Evolutionary conservation across 371 early-diverging fungal species (phyloP).

Genomic region (Rhizopus sp.): DNA sequence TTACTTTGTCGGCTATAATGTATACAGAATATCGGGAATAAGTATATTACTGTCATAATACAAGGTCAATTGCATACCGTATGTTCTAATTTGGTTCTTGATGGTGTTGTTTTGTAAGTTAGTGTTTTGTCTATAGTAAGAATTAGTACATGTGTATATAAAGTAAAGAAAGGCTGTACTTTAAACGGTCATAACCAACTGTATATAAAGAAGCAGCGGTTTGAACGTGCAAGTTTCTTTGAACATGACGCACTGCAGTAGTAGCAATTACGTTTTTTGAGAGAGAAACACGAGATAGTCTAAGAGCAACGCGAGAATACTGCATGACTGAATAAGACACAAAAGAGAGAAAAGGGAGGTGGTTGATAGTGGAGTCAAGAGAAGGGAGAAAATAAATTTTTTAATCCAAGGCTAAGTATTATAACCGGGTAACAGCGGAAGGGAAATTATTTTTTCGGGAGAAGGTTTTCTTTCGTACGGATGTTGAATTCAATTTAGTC

Average conservation of each 20-base stretch:
- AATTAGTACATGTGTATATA: neutral
- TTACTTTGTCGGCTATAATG: conserved; percentile 67
- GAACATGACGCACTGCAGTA: conserved; percentile 23
- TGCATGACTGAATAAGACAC: conserved; percentile 23
- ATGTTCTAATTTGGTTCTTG: conserved; percentile 42
- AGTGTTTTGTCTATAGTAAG: conserved; percentile 17
- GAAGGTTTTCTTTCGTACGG: conserved; percentile 1
- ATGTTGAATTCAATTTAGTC: too few relatives aligned
- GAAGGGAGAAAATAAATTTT: conserved; percentile 4
- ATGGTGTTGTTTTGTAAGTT: conserved; percentile 16
- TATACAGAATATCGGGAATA: neutral
- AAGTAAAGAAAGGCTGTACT: conserved; percentile 20
- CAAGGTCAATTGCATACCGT: conserved; percentile 29
- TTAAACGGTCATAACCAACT: conserved; percentile 34
- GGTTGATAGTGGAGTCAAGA: neutral
- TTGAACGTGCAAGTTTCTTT: conserved; percentile 48
- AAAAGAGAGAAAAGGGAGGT: neutral
- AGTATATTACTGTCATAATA: neutral
- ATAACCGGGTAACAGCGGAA: conserved; percentile 21
- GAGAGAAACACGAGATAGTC: conserved; percentile 20
- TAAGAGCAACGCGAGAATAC: conserved; percentile 28
- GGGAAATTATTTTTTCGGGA: conserved; percentile 15
- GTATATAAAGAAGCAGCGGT: conserved; percentile 41
- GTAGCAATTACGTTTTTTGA: conserved; percentile 11
- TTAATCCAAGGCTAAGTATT: conserved; percentile 1